Conservation (phyloP, 1,139 yeast species). For the Taphrina flavorubra region DNA sequence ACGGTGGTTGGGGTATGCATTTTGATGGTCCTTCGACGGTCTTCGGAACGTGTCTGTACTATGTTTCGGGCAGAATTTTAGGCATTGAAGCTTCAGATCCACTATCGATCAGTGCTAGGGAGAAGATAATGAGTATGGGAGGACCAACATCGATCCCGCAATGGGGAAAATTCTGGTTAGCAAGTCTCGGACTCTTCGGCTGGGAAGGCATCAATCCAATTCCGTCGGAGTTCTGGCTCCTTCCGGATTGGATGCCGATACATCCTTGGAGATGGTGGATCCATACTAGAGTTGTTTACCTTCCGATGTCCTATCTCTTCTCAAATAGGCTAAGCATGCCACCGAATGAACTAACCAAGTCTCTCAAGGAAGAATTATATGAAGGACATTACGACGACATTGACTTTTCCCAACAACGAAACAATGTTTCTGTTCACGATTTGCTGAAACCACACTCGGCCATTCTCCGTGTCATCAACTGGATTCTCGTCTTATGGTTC, state of each 20-base stretch:
- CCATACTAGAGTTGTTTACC: constrained; percentile 89
- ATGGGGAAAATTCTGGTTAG: constrained; percentile 96
- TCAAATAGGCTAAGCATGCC: constrained; percentile 61
- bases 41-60: constrained; percentile 90
- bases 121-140: constrained; percentile 63
- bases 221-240: constrained; percentile 91
- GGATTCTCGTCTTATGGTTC: constrained; percentile 67
- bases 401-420: constrained; percentile 72
- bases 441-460: constrained; percentile 89
- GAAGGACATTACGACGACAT: constrained; percentile 67
- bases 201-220: constrained; percentile 99
- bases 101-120: constrained; percentile 78
- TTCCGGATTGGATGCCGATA: constrained; percentile 79
- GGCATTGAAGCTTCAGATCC: constrained; percentile 78
- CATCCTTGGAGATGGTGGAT: constrained; percentile 99
- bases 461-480: constrained; percentile 68
- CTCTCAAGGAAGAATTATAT: constrained; percentile 79
- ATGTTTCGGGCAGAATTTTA: constrained; percentile 73
- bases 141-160: constrained; percentile 93
- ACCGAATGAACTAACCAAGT: constrained; percentile 66
- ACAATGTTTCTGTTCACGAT: constrained; percentile 89
- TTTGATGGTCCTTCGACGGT: constrained; percentile 90
- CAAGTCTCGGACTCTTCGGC: constrained; percentile 76
- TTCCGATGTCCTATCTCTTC: constrained; percentile 83
- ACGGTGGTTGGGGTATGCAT: constrained; percentile 99